These are phyloP conservation scores for Aureobasidium sp. DNA, from an alignment of 2,329 filamentous ascomycete species.

Conservation along the genomic window DNA sequence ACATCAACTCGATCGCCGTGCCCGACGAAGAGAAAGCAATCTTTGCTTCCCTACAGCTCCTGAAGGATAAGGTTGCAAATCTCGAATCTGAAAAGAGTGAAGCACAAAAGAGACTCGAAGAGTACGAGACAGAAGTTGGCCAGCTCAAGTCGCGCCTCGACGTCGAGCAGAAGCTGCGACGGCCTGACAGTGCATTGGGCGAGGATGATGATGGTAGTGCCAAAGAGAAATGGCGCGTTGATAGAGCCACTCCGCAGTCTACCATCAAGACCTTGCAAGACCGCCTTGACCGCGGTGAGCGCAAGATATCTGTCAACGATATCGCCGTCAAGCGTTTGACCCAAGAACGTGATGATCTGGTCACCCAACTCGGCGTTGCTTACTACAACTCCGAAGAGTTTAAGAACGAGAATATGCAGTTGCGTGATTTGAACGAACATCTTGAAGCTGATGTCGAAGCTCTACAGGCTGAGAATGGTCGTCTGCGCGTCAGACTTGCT, in stretches of 20 bases:
- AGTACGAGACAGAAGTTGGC: conserved; percentile 55
- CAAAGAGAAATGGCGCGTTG: conserved; percentile 31
- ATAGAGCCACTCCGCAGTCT: conserved; percentile 48
- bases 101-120: conserved; percentile 42
- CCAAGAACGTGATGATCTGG: conserved; percentile 57
- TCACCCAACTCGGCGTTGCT: conserved; percentile 54
- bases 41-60: conserved; percentile 50
- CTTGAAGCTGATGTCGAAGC: conserved; percentile 69
- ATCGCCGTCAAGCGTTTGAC: conserved; percentile 55
- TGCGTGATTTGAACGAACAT: conserved; percentile 88
- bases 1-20: conserved; percentile 47
- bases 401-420: conserved; percentile 42
- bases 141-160: conserved; percentile 41
- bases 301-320: conserved; percentile 54
- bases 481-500: conserved; percentile 31
- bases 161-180: conserved; percentile 31
- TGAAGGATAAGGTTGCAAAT: conserved; percentile 50
- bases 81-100: conserved; percentile 50
- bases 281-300: conserved; percentile 54
- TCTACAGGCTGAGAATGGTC: conserved; percentile 33
- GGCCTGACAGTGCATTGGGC: conserved; percentile 41
- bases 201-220: conserved; percentile 41
- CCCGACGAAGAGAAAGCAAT: conserved; percentile 56
- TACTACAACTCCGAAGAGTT: conserved; percentile 53
- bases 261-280: conserved; percentile 53